A percentile compares a stretch with the other conserved stretches of the same genome.
These are phyloP conservation scores for Paecilomyces variotii DNA, from an alignment of 2,329 filamentous ascomycete genomes.

Conservation along the genomic window DNA sequence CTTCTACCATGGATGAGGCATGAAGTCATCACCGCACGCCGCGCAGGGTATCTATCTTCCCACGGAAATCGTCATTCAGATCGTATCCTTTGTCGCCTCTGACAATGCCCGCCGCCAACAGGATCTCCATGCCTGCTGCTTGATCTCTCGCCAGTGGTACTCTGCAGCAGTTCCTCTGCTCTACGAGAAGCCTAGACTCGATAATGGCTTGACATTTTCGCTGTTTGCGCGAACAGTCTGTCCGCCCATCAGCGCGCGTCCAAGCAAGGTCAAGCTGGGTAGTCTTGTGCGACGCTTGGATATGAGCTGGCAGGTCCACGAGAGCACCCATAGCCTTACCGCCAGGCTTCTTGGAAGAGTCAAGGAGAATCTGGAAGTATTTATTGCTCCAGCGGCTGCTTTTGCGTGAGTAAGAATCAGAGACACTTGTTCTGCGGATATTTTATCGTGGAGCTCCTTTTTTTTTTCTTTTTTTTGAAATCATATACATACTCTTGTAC, in stretches of 20 bases:
- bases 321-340: conserved; percentile 50
- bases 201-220: conserved; percentile 43
- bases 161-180: conserved; percentile 42
- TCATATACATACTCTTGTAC: background rate
- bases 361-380: conserved; percentile 45
- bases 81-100: conserved; percentile 38
- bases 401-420: conserved; percentile 42
- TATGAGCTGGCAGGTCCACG: conserved; percentile 49
- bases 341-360: conserved; percentile 49
- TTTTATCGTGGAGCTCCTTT: background rate
- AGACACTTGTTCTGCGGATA: background rate
- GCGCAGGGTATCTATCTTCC: conserved; percentile 36
- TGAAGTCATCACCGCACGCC: background rate
- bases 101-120: conserved; percentile 33
- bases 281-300: conserved; percentile 46
- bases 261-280: conserved; percentile 38
- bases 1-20: background rate
- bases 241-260: conserved; percentile 39
- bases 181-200: conserved; percentile 45
- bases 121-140: conserved; percentile 44
- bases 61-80: conserved; percentile 46
- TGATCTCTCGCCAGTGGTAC: conserved; percentile 51
- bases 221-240: conserved; percentile 49
- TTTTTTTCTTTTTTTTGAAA: background rate
- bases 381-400: conserved; percentile 50